These are phyloP conservation scores for Aspergillus taichungensis DNA, from an alignment of 495 filamentous ascomycete genomes.

Conservation along the genomic window DNA sequence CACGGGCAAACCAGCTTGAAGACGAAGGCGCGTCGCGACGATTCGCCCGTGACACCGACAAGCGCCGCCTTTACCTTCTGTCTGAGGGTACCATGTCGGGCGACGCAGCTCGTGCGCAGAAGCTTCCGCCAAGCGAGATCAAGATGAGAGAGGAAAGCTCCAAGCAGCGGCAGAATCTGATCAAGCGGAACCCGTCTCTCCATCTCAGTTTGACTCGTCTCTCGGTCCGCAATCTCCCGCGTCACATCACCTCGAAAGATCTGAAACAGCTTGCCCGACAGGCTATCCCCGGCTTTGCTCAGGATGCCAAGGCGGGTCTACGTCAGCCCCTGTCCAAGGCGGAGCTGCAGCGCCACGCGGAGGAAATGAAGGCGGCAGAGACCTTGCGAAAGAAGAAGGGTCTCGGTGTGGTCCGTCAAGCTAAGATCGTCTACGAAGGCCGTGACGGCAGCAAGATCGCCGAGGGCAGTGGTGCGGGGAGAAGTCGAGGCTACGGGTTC, in stretches of 20 bases:
- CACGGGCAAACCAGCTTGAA: constrained; percentile 65
- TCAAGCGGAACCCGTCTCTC: constrained; percentile 81
- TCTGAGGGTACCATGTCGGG: constrained; percentile 72
- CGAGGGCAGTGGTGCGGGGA: constrained; percentile 63
- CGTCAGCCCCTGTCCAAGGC: constrained; percentile 78
- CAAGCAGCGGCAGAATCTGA: constrained; percentile 80
- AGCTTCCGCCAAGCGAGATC: constrained; percentile 70
- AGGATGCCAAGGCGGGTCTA: constrained; percentile 66
- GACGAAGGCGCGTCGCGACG: constrained; percentile 55
- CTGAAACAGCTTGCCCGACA: constrained; percentile 84
- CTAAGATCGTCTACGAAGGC: constrained; percentile 89
- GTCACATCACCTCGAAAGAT: constrained; percentile 73
- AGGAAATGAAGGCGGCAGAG: constrained; percentile 73
- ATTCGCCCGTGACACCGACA: constrained; percentile 71
- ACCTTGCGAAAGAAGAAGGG: constrained; percentile 65
- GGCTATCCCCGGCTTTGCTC: constrained; percentile 87
- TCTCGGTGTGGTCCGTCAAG: constrained; percentile 90
- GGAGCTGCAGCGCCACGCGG: constrained; percentile 67
- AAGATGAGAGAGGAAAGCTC: constrained; percentile 80
- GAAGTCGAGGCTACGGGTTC: constrained; percentile 91
- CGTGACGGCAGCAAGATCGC: constrained; percentile 69
- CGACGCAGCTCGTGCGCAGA: constrained; percentile 62
- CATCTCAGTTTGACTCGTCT: constrained; percentile 88
- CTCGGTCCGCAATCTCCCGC: constrained; percentile 88
- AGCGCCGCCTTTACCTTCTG: constrained; percentile 83